Evolutionary conservation across 2,329 filamentous ascomycete genomes (phyloP).

Genomic region (Zymoseptoria passerinii): DNA sequence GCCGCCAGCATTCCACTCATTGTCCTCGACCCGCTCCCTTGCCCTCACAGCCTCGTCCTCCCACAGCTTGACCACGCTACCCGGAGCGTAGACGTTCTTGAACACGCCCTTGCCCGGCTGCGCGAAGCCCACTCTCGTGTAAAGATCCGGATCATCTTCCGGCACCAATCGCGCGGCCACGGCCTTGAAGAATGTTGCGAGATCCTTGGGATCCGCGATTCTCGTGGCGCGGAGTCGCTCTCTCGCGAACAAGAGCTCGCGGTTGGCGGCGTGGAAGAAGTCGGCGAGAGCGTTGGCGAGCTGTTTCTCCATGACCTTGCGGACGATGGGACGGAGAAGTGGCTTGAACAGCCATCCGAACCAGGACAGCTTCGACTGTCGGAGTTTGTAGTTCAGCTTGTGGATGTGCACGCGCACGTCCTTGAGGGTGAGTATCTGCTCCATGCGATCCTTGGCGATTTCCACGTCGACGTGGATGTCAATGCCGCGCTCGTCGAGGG

Average conservation of each 20-base stretch:
- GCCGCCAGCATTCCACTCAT: constrained; percentile 49
- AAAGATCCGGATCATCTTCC: constrained; percentile 65
- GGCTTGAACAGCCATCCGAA: constrained; percentile 79
- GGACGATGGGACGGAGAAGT: constrained; percentile 69
- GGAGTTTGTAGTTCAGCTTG: constrained; percentile 71
- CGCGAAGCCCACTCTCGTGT: constrained; percentile 63
- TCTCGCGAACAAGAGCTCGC: constrained; percentile 77
- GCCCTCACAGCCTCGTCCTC: constrained; percentile 67
- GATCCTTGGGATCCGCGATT: constrained; percentile 69
- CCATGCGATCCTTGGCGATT: constrained; percentile 66
- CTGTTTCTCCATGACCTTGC: constrained; percentile 69
- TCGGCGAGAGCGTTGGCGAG: constrained; percentile 61
- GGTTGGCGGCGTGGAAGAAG: constrained; percentile 64
- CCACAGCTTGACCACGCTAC: constrained; percentile 85
- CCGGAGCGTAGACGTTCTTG: constrained; percentile 76
- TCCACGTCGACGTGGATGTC: constrained; percentile 81
- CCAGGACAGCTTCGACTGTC: constrained; percentile 66
- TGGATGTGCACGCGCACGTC: constrained; percentile 74
- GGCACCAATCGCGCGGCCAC: constrained; percentile 68
- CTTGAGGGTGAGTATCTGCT: constrained; percentile 71
- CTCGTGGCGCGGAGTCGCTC: constrained; percentile 79
- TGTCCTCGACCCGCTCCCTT: constrained; percentile 65
- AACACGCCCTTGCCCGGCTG: constrained; percentile 59
- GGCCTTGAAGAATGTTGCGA: constrained; percentile 75
- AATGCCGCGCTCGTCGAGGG: constrained; percentile 76